A percentile compares a stretch with the other conserved stretches of the same genome.
Evolutionary conservation across 1,284 basidiomycete species (phyloP).

Genomic region (Puccinia novopanici): DNA sequence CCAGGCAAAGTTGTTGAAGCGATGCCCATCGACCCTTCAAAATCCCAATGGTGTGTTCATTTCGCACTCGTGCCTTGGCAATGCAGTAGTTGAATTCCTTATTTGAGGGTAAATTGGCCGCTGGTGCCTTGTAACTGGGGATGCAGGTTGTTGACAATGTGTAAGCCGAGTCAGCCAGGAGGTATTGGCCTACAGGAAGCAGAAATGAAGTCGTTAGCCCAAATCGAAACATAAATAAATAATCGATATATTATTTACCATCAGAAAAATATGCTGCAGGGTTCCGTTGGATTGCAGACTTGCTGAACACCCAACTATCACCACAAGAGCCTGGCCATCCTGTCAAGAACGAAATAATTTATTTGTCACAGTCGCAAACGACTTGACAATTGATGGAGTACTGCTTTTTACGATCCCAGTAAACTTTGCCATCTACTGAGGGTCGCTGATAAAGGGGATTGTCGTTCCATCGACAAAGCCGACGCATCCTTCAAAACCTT

Average conservation of each 20-base stretch:
- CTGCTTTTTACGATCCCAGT: constrained; percentile 17
- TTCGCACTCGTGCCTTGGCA: constrained; percentile 12
- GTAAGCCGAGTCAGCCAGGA: constrained; percentile 36
- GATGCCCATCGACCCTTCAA: constrained; percentile 23
- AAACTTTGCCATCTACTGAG: constrained; percentile 4
- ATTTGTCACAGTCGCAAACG: too few relatives aligned
- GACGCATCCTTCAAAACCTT: constrained; percentile 26
- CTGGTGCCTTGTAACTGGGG: constrained; percentile 23
- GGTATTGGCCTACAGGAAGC: constrained; percentile 25
- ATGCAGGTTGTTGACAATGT: background rate
- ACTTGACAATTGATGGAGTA: constrained; percentile 17
- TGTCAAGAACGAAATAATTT: constrained; percentile 9
- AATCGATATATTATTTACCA: background rate
- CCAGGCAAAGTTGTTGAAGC: background rate
- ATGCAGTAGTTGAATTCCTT: constrained; percentile 29
- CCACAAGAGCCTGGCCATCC: constrained; percentile 39
- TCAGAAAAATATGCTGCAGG: background rate
- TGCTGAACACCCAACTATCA: too few relatives aligned
- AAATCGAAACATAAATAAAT: background rate
- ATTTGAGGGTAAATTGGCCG: background rate
- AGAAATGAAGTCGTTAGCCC: too few relatives aligned
- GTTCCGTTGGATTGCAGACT: too few relatives aligned
- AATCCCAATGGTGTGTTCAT: constrained; percentile 30
- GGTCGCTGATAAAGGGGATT: constrained; percentile 16
- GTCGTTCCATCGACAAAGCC: background rate